Base-by-base conservation (phyloP, 2,329 filamentous ascomycete genomes). In the Colletotrichum lini region DNA sequence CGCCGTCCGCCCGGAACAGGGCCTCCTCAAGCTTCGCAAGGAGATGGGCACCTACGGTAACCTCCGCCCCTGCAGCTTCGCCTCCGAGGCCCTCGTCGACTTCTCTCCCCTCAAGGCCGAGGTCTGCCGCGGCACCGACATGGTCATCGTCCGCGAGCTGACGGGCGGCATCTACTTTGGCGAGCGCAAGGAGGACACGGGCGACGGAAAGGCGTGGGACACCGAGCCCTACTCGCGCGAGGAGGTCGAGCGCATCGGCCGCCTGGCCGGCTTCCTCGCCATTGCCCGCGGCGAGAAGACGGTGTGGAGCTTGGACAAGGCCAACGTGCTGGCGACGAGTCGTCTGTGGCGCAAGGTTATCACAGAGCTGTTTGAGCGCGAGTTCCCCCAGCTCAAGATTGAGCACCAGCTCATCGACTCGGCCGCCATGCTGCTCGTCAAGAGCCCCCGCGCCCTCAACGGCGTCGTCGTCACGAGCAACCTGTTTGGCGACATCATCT, bases 381-480 rank as follows among this genome's bases (percentile, higher is more conserved):
- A 98, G 86, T 98, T 97, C 85, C 95, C 96, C 3, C 90, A 96
- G 80, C 84, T 98, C 56, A 90, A 93, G 85, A 84, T 97, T 53
- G 90, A 91, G 75, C 96, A 98, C 82, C 95, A 98, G 81, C 89
- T 98, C 61, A 98, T 98, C 80, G 96, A 98, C 84, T 94, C 91
- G 67, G 96, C 96, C n/a, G 96, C 96, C 75, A 98, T 98, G 95
- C 86, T 98, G 76, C 94, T 98, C 93, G 90, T 98, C 79, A 98
- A 97, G 91, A 96, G 95, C 83, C 96, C 96, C 12, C 88, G 92
- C 13, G 90, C 91, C 26, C 87, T 98, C 64, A 98, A 98, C 81
- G 96, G 96, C 65, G 91, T 98, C 45, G 90, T 98, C 57, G 91
- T 98, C 74, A 97, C 95, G 15, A 95, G 92, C 86, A 99, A 98